Conservation (phyloP, 208 protist species). For the Trichomonas gallinae region DNA sequence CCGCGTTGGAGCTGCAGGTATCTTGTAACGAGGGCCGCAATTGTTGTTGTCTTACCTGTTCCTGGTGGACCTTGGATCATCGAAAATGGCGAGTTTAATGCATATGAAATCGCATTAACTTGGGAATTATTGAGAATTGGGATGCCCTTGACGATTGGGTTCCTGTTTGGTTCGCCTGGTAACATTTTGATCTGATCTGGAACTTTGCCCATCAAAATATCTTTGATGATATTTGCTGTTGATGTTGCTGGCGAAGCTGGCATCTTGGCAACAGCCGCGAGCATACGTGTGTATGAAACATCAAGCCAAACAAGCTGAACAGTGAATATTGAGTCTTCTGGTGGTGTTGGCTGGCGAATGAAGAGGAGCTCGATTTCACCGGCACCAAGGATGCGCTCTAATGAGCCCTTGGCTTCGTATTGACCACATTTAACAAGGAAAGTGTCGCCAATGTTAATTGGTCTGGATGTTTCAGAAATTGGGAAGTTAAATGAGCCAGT, state of each 20-base stretch:
- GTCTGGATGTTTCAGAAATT: not conserved
- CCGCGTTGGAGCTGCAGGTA: slow-evolving; percentile 41
- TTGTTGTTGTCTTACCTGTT: slow-evolving; percentile 89
- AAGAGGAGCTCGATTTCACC: slow-evolving; percentile 58
- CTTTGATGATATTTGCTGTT: slow-evolving; percentile 63
- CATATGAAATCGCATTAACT: slow-evolving; percentile 53
- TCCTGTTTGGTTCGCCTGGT: not conserved
- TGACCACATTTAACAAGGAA: not conserved
- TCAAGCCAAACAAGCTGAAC: slow-evolving; percentile 76
- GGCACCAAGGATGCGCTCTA: slow-evolving; percentile 42
- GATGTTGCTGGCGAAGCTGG: slow-evolving; percentile 56
- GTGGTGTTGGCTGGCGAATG: not conserved
- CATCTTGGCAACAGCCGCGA: slow-evolving; percentile 64
- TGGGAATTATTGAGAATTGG: slow-evolving; percentile 65
- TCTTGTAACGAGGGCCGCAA: slow-evolving; percentile 76
- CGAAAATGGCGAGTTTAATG: slow-evolving; percentile 58
- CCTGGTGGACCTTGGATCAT: slow-evolving; percentile 80
- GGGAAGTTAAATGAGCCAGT: not conserved
- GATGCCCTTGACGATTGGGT: slow-evolving; percentile 43
- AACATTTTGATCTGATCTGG: slow-evolving; percentile 35
- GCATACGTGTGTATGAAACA: slow-evolving; percentile 60
- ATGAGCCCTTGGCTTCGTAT: slow-evolving; percentile 39
- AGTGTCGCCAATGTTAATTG: not conserved
- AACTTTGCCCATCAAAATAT: slow-evolving; percentile 68
- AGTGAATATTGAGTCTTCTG: slow-evolving; percentile 39